A percentile compares a stretch with the other conserved stretches of the same genome.
Evolutionary conservation across 345 rosid genomes (phyloP).

Genomic region (Syzygium aqueum): DNA sequence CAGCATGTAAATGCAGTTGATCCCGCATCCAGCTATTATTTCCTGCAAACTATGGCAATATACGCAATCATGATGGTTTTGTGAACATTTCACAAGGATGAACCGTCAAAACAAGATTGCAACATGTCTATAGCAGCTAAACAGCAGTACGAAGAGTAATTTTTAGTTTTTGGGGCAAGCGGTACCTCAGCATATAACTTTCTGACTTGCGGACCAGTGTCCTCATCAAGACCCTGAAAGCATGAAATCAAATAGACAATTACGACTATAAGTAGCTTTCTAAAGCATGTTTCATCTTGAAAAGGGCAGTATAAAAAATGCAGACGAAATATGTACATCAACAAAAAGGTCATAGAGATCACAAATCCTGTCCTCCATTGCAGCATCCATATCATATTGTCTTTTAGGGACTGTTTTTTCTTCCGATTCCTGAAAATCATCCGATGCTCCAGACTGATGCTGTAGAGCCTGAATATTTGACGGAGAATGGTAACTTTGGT

Average conservation of each 20-base stretch:
- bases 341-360: conserved; percentile 89
- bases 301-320: background rate
- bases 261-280: background rate
- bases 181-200: conserved; percentile 76
- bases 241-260: conserved; percentile 11
- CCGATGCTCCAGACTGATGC: conserved; percentile 55
- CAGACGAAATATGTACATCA: conserved; percentile 41
- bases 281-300: background rate
- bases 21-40: background rate
- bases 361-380: conserved; percentile 80
- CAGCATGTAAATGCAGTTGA: background rate
- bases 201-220: conserved; percentile 75
- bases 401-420: conserved; percentile 41
- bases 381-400: conserved; percentile 57
- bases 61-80: background rate
- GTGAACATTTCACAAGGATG: background rate
- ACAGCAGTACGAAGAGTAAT: background rate
- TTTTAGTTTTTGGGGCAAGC: background rate
- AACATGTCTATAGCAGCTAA: background rate
- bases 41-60: background rate
- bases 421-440: conserved; percentile 61
- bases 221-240: conserved; percentile 82
- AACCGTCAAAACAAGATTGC: background rate
- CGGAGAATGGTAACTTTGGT: background rate
- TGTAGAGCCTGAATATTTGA: conserved; percentile 29